Evolutionary conservation across 2,329 filamentous ascomycete genomes (phyloP), one percentile per base, ranked within the genome.

Genomic region (Fusarium buxicola): DNA sequence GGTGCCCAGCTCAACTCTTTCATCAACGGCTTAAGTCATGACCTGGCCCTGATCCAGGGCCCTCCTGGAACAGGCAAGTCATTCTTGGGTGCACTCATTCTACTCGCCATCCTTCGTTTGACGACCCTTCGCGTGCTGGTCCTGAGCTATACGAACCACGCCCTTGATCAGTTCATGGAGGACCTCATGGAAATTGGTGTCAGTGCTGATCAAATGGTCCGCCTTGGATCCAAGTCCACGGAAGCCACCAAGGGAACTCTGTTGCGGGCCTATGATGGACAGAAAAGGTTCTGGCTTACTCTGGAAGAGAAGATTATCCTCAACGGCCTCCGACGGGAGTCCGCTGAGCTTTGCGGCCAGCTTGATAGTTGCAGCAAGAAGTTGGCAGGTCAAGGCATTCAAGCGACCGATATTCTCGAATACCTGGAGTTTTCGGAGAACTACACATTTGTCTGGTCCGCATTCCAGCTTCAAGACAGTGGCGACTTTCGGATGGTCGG

Each of bases 1-100:
- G 68, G 59, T 5, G 74, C 88, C 0, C 89, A 92, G 64, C 74
- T 81, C 0, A 65, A 77, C 1, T 88, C 89, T 2, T 70, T 92
- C 1, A 58, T 85, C 3, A 73, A 80, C 13, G 84, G 85, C 0
- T 65, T 93, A 0, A 76, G 71, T 0, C 82, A 81, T 8, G 73
- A 75, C 1, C 73, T 92, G 0, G 86, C 84, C 43, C 72, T 89
- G 0, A 89, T 93, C 2, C 89, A 92, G 76, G 90, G 90, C 0
- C 91, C 91, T 2, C 91, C 90, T 64, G 89, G 89, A 0, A 93
- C 89, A 0, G 91, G 91, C 1, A 94, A 94, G 64, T 92, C 89
- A 0, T 91, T 91, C 60, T 83, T 92, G 3, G 91, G 91, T 0
- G 86, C 89, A 0, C 75, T 90, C 3, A 77, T 89, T 1, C 83